Evolutionary conservation across 225 moss, liverwort and hornwort genomes (phyloP).

Genomic region (Pseudisothecium myosuroides): DNA sequence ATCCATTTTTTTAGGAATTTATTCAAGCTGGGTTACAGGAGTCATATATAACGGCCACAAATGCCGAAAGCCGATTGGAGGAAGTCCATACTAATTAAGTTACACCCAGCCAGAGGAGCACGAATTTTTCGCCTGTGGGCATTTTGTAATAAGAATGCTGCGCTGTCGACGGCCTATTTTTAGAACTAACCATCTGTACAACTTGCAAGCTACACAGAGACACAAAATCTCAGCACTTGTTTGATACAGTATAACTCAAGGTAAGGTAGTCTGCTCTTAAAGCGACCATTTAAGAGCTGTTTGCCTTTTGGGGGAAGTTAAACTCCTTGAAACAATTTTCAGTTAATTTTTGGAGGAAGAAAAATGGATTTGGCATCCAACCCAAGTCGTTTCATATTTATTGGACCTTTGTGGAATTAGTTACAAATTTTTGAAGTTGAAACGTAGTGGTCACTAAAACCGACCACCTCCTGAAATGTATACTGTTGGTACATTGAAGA

Average conservation of each 20-base stretch:
- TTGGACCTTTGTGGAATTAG: not conserved
- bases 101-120: no score
- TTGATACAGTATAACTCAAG: no score
- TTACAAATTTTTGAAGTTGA: not conserved
- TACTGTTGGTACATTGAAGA: no score
- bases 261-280: no score
- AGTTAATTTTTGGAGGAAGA: fast-evolving
- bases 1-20: not conserved
- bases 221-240: not conserved
- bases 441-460: no score
- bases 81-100: not conserved
- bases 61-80: not conserved
- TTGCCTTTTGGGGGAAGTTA: no score
- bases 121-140: not conserved
- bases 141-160: not conserved
- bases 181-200: not conserved
- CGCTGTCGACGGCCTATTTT: not conserved
- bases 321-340: no score
- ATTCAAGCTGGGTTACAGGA: not conserved
- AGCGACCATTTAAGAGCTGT: no score
- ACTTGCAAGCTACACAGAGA: not conserved
- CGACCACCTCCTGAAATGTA: no score
- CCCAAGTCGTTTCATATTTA: not conserved
- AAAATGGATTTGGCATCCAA: not conserved
- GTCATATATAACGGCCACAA: not conserved